Evolutionary conservation across 768 basidiomycete genomes (phyloP), one percentile per base, ranked within the genome.

Genomic region (Strobilomyces dryophilus): DNA sequence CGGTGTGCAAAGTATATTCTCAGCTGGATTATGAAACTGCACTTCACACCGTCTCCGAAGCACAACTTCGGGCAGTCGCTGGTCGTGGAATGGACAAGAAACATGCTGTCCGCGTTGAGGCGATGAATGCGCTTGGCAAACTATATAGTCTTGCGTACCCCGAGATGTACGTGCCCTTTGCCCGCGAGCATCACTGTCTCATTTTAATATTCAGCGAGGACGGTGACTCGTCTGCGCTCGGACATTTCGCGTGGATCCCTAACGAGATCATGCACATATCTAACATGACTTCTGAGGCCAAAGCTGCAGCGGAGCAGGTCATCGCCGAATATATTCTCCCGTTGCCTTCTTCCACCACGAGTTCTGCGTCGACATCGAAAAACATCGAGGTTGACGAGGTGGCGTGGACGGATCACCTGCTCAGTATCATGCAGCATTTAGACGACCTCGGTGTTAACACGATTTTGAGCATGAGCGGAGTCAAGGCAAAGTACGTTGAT

Each of bases 191-290:
- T 47, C 29, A 18, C 54, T 8, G 2, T 52, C 51, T 59, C 18
- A 62, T 34, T 5, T 18, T 20, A 34, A 26, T 4, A 18, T 39
- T 24, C 32, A 98, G 95, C 57, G 93, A 95, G 66, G 85, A 84
- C 54, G 82, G 84, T 37, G 90, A 93, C 49, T 70, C 78, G 2
- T 74, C 80, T 1, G 92, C 92, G 2, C 77, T 86, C 29, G 62
- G 73, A 15, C 89, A 95, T 43, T 98, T 98, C 63, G 83, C 82
- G 0, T 99, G 97, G 97, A 98, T 99, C 55, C 94, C 97, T 0
- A 77, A 85, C 26, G 74, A 78, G 37, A 74, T 98, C 29, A 73
- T 95, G 9, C 76, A 77, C 39, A 77, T 79, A 55, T 74, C 77
- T 9, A 69, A 74, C n/a, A 66, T 77, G 17, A 78, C 74, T 14